Conservation (phyloP, 345 rosid genomes). For the Excoecaria cochinchinensis region DNA sequence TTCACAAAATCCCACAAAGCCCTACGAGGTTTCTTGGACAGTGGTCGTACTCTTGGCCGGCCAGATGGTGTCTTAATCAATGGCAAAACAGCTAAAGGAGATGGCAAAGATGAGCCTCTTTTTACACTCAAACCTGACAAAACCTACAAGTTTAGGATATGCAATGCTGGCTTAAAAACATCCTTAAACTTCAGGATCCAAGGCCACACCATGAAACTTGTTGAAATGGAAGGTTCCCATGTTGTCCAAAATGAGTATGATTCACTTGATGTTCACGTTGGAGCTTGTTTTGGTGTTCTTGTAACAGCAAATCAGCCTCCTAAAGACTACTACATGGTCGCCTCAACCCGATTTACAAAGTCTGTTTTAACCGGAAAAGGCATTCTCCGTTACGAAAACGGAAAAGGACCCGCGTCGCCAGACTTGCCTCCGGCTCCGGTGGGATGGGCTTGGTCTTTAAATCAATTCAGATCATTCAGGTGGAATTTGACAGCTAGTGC, state of each 20-base stretch:
- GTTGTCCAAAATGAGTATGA: neutral
- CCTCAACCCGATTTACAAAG: conserved; percentile 2
- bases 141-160: neutral
- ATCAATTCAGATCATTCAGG: conserved; percentile 8
- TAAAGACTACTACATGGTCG: conserved; percentile 5
- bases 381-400: neutral
- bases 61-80: conserved; percentile 8
- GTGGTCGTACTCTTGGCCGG: neutral
- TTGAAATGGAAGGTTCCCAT: conserved; percentile 9
- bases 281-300: neutral
- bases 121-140: neutral
- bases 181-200: conserved; percentile 5
- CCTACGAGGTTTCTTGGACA: neutral
- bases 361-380: neutral
- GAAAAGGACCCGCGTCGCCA: neutral
- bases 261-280: neutral
- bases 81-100: conserved; percentile 3
- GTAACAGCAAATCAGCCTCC: neutral
- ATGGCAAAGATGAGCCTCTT: conserved; percentile 1
- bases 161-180: conserved; percentile 1
- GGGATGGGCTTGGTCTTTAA: conserved; percentile 11
- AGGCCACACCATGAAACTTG: neutral
- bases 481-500: conserved; percentile 8
- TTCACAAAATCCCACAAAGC: neutral
- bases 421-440: conserved; percentile 1